Base-by-base conservation (phyloP, 2,329 filamentous ascomycete species). In the Sporothrix pallida region DNA sequence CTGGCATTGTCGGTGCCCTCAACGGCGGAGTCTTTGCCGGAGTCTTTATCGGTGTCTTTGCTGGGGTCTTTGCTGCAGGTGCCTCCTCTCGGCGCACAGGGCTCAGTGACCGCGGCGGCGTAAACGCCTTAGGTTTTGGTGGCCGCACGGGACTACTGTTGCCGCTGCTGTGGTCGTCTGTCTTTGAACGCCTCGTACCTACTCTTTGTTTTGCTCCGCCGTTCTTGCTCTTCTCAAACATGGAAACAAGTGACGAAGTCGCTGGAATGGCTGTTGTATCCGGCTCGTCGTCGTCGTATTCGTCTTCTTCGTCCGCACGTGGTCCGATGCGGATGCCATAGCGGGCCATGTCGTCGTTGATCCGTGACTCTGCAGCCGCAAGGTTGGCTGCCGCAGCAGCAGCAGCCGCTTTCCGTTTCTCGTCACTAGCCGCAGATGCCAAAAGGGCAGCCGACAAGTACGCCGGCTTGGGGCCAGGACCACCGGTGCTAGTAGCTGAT, bases 211-310 rank as follows among this genome's bases (percentile, higher is more conserved):
- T 42, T 17, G n/a, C n/a, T 12, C 58, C 23, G 13, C 42, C 31
- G 17, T 4, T 42, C 50, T 58, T 71, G 12, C 26, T 85, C 75
- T 86, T 83, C 81, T 94, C 92, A 76, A 93, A 93, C 82, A 93
- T 86, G 54, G 87, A 87, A 72, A 93, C 90, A 23, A 93, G 83
- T 4, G 89, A 87, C 2, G 85, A 88, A 0, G 91, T 91, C 0
- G 91, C 86, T 31, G 87, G 83, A 69, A 92, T 90, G 6, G 89
- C 83, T 0, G 84, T 86, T 10, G 87, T 87, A 78, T 92, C 88
- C 52, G 73, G 52, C 2, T 62, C 44, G 13, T 7, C 50, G 23
- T 60, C 23, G 13, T 20, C 26, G 26, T 26, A 56, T 7, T 56
- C 17, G 5, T 23, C n/a, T 15, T 20, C 48, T 13, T 23, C 42